These are phyloP conservation scores for Cenococcum geophilum DNA, from an alignment of 495 filamentous ascomycete genomes.

Conservation along the genomic window DNA sequence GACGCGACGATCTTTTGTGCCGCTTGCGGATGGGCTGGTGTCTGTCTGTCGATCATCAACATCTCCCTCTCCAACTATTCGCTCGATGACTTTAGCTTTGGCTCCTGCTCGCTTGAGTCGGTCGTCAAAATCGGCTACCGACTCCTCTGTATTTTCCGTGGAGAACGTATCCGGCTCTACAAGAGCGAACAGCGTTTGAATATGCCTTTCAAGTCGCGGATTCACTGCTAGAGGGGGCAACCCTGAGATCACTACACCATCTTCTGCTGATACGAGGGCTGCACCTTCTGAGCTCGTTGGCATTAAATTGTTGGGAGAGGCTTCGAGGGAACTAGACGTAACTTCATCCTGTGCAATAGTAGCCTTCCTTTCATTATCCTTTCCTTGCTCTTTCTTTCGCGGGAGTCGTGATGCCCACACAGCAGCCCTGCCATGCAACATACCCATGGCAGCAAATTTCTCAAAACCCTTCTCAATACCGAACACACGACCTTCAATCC, in stretches of 20 bases:
- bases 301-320: no score
- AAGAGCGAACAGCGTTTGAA: conserved; percentile 65
- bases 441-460: conserved; percentile 75
- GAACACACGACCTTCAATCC: conserved; percentile 80
- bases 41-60: neutral
- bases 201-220: conserved; percentile 63
- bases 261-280: neutral
- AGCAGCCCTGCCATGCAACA: conserved; percentile 69
- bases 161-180: conserved; percentile 71
- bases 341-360: neutral
- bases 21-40: neutral
- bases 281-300: neutral
- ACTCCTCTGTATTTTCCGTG: conserved; percentile 73
- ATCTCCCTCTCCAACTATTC: conserved; percentile 53
- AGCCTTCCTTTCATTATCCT: neutral
- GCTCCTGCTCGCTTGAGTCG: conserved; percentile 68
- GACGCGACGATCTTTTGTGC: neutral
- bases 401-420: conserved; percentile 67
- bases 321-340: no score
- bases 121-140: conserved; percentile 80
- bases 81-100: conserved; percentile 78
- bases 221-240: conserved; percentile 51
- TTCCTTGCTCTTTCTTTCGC: neutral
- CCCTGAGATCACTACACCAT: neutral
- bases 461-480: conserved; percentile 91